Conservation (phyloP, 2,329 filamentous ascomycete species). For the Trichoderma polysporum region DNA sequence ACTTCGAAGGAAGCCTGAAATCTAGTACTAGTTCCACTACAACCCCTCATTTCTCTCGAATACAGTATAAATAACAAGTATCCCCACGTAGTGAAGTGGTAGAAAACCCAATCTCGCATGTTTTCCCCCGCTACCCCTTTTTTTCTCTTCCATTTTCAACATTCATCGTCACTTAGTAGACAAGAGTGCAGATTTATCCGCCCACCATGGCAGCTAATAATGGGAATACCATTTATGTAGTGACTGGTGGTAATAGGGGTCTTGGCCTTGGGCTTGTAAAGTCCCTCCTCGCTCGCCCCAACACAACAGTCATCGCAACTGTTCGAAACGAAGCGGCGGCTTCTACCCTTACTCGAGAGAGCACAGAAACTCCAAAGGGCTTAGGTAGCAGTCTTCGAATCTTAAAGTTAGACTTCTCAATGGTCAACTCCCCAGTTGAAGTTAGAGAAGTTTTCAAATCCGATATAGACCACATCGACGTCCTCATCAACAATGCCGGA, state of each 20-base stretch:
- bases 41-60: conserved; percentile 2
- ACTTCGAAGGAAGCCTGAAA: too few relatives aligned
- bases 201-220: neutral
- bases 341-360: conserved; percentile 24
- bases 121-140: neutral
- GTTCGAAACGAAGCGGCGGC: conserved; percentile 33
- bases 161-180: neutral
- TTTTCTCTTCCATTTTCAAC: too few relatives aligned
- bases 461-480: conserved; percentile 43
- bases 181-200: too few relatives aligned
- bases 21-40: neutral
- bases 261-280: conserved; percentile 40
- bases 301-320: conserved; percentile 48
- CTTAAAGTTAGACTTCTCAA: conserved; percentile 39
- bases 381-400: conserved; percentile 34
- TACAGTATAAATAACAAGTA: neutral
- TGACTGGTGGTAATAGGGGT: conserved; percentile 44
- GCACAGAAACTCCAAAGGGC: conserved; percentile 28
- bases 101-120: neutral
- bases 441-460: conserved; percentile 29
- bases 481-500: conserved; percentile 54
- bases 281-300: conserved; percentile 47
- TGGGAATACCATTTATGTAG: conserved; percentile 35
- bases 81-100: neutral
- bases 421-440: conserved; percentile 27